Percentiles rank a stretch among this genome's conserved stretches.
Evolutionary conservation across 176 grass and related monocot genomes (phyloP).

Genomic region (Oryza rufipogon): DNA sequence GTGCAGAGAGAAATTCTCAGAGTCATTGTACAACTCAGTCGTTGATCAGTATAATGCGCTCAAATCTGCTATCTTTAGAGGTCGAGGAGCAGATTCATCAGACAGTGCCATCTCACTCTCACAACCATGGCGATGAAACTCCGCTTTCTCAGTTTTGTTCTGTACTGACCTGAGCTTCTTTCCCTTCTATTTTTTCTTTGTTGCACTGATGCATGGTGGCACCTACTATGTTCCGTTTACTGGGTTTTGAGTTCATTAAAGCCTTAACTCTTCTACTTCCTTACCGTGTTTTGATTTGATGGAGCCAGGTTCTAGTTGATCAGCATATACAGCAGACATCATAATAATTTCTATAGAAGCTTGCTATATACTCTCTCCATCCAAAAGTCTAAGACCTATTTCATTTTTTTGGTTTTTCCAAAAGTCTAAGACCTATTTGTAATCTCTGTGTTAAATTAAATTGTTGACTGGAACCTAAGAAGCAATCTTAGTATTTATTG

Average conservation of each 20-base stretch:
- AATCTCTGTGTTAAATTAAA: too few relatives aligned
- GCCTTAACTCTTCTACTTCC: not conserved
- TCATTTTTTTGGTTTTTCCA: too few relatives aligned
- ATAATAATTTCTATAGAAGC: slow-evolving; percentile 1
- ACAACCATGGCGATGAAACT: slow-evolving; percentile 73
- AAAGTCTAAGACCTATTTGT: too few relatives aligned
- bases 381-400: too few relatives aligned
- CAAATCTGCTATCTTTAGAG: slow-evolving; percentile 71
- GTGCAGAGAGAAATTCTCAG: slow-evolving; percentile 65
- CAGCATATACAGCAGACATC: not conserved
- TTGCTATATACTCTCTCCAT: not conserved
- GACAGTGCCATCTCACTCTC: slow-evolving; percentile 67
- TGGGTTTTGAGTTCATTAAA: slow-evolving; percentile 9
- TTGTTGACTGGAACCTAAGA: too few relatives aligned
- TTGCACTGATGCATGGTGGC: slow-evolving; percentile 12
- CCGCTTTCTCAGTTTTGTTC: slow-evolving; percentile 36
- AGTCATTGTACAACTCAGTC: slow-evolving; percentile 66
- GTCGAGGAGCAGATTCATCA: slow-evolving; percentile 53
- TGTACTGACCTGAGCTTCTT: slow-evolving; percentile 9
- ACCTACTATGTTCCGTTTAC: not conserved
- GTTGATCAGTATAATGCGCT: slow-evolving; percentile 76
- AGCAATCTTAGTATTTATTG: too few relatives aligned
- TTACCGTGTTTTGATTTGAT: not conserved
- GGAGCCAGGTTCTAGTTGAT: not conserved
- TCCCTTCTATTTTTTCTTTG: slow-evolving; percentile 38